Conservation (phyloP, 1,284 basidiomycete genomes). For the Blastosporella zonata region DNA sequence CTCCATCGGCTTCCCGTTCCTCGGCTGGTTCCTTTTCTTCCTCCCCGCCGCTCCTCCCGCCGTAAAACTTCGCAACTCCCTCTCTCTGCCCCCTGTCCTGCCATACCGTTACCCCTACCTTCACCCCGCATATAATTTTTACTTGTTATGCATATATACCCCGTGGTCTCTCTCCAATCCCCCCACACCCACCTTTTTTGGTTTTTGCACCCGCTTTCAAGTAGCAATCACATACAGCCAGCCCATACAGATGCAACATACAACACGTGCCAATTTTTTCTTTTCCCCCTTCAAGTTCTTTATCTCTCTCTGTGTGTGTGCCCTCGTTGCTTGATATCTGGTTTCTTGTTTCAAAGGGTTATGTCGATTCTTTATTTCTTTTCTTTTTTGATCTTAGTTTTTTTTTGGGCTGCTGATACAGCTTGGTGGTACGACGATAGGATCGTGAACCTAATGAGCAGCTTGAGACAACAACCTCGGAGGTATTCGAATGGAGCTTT, state of each 20-base stretch:
- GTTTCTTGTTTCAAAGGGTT: no score
- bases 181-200: neutral
- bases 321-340: no score
- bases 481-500: no score
- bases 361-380: no score
- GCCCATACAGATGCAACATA: slow-evolving; percentile 2
- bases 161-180: neutral
- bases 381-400: no score
- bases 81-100: no score
- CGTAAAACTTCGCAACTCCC: no score
- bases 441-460: no score
- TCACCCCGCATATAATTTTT: slow-evolving; percentile 6
- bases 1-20: neutral
- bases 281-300: neutral
- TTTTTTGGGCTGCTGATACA: no score
- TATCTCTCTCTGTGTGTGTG: no score
- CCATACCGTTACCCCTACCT: neutral
- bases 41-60: neutral
- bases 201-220: neutral
- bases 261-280: neutral
- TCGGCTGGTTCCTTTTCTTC: neutral
- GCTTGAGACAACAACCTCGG: no score
- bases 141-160: slow-evolving; percentile 13
- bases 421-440: no score
- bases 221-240: slow-evolving; percentile 3